These are phyloP conservation scores for Thraustochytrium sp. DNA, from an alignment of 352 stramenopile genomes.

Conservation along the genomic window DNA sequence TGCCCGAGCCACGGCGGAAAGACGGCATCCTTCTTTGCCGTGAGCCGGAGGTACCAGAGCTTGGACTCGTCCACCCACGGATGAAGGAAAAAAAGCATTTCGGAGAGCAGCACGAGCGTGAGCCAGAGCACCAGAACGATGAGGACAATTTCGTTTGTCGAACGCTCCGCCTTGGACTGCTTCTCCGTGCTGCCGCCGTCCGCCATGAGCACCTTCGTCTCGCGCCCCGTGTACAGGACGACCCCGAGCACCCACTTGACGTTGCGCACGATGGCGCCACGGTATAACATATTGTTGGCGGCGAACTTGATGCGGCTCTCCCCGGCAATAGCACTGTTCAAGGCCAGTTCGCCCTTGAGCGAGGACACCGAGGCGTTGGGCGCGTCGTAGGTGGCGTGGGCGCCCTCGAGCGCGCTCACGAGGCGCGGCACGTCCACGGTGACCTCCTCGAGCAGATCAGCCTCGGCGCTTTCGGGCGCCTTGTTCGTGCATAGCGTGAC, in stretches of 20 bases:
- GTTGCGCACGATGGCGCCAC: conserved; percentile 83
- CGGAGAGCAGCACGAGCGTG: conserved; percentile 5
- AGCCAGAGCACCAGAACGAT: conserved; percentile 44
- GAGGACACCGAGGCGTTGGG: conserved; percentile 64
- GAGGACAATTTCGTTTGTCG: conserved; percentile 32
- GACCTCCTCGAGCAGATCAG: not conserved
- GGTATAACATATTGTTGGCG: conserved; percentile 68
- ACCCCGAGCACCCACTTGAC: conserved; percentile 82
- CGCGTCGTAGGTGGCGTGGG: conserved; percentile 57
- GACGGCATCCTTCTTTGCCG: not conserved
- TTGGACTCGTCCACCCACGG: not conserved
- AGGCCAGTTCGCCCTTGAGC: conserved; percentile 45
- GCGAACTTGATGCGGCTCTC: conserved; percentile 34
- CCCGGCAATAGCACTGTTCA: not conserved
- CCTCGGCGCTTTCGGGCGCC: not conserved
- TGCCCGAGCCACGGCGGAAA: conserved; percentile 44
- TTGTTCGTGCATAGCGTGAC: not conserved
- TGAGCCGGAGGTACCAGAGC: conserved; percentile 30
- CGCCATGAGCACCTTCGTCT: conserved; percentile 77
- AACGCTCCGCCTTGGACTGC: conserved; percentile 27
- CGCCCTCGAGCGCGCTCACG: not conserved
- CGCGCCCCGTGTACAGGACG: conserved; percentile 83
- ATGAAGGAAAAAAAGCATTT: not conserved
- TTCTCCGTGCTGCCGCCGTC: not conserved
- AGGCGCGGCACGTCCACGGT: not conserved